Evolutionary conservation across 768 basidiomycete genomes (phyloP).

Genomic region (Candolleomyces aberdarensis): DNA sequence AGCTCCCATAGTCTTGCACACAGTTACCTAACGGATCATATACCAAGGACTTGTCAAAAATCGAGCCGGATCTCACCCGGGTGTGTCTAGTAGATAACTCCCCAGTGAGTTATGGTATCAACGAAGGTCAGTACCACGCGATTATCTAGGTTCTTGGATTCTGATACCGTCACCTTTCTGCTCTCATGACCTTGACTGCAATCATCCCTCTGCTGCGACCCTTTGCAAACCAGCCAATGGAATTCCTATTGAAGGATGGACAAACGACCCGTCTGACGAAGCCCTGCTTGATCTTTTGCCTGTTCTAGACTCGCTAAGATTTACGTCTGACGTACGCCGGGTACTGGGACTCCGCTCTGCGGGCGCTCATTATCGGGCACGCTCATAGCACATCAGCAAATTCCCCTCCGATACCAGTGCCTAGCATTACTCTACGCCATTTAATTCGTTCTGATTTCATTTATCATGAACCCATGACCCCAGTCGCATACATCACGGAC

Average conservation of each 20-base stretch:
- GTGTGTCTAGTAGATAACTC: constrained; percentile 97
- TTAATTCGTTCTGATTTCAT: constrained; percentile 5
- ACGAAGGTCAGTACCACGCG: constrained; percentile 69
- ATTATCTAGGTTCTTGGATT: neutral
- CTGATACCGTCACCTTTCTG: neutral
- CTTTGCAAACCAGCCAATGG: constrained; percentile 73
- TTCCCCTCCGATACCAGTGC: neutral
- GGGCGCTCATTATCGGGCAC: constrained; percentile 20
- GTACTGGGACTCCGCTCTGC: constrained; percentile 71
- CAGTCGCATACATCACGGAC: no score
- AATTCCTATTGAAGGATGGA: constrained; percentile 99
- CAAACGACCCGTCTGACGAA: constrained; percentile 94
- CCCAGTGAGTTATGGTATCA: constrained; percentile 85
- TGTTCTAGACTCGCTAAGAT: constrained; percentile 91
- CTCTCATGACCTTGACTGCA: neutral
- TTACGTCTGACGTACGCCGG: constrained; percentile 92
- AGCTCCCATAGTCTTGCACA: constrained; percentile 72
- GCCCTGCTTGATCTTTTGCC: constrained; percentile 94
- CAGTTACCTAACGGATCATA: constrained; percentile 91
- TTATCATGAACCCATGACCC: neutral
- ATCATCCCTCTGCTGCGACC: neutral
- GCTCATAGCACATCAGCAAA: neutral
- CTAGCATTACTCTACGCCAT: neutral
- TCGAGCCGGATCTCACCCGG: constrained; percentile 88
- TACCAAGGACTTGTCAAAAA: constrained; percentile 85